Evolutionary conservation across 2,329 filamentous ascomycete species (phyloP).

Genomic region (Ramularia collo-cygni): DNA sequence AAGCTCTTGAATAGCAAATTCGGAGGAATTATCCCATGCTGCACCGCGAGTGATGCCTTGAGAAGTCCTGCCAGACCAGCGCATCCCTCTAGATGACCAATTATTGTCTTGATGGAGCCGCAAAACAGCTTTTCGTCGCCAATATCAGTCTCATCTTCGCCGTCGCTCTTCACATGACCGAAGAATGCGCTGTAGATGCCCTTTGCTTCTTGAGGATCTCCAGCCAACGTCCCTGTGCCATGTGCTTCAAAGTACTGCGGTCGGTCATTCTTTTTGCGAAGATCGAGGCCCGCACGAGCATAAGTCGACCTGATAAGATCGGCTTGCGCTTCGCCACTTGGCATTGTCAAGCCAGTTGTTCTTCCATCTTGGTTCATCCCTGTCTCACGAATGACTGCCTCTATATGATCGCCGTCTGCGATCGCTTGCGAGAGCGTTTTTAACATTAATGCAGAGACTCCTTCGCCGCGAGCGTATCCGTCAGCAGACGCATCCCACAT

Average conservation of each 20-base stretch:
- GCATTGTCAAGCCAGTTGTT: conserved; percentile 34
- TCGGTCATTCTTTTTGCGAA: conserved; percentile 6
- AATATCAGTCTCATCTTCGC: too few species aligned
- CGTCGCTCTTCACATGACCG: neutral
- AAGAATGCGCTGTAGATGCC: conserved; percentile 19
- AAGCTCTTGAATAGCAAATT: conserved; percentile 21
- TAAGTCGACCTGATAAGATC: conserved; percentile 34
- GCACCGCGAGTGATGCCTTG: conserved; percentile 23
- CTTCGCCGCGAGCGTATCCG: conserved; percentile 50
- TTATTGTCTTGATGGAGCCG: conserved; percentile 24
- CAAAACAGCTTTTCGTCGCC: conserved; percentile 10
- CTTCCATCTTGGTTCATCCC: conserved; percentile 34
- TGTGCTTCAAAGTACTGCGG: conserved; percentile 22
- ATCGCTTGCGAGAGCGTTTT: conserved; percentile 47
- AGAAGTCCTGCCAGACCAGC: conserved; percentile 21
- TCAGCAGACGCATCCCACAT: conserved; percentile 37
- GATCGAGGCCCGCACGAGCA: conserved; percentile 21
- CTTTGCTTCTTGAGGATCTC: conserved; percentile 23
- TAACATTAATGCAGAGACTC: conserved; percentile 44
- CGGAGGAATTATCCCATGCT: conserved; percentile 22
- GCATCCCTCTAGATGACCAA: conserved; percentile 21
- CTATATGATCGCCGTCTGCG: conserved; percentile 39
- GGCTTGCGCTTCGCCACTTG: conserved; percentile 32
- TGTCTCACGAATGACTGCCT: conserved; percentile 33
- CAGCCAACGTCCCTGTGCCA: conserved; percentile 30